Percentiles rank a stretch among this genome's conserved stretches.
These are phyloP conservation scores for Alternaria triticina DNA, from an alignment of 2,329 filamentous ascomycete genomes.

Conservation along the genomic window DNA sequence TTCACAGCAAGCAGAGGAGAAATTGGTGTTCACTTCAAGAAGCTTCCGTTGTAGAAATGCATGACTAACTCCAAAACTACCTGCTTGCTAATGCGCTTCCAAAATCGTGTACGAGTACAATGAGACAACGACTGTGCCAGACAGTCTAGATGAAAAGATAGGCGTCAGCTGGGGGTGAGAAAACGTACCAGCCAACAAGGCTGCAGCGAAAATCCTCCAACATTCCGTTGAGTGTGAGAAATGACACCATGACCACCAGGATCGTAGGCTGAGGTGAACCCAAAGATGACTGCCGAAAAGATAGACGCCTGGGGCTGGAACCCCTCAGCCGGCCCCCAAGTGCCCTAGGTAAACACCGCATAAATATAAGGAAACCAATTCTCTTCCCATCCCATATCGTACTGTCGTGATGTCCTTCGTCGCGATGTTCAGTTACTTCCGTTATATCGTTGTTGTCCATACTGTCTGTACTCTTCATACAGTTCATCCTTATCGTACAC, in stretches of 20 bases:
- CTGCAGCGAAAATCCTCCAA: neutral
- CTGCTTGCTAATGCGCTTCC: neutral
- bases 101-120: neutral
- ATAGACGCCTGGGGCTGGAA: neutral
- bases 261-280: neutral
- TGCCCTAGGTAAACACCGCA: neutral
- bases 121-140: neutral
- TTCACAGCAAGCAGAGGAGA: neutral
- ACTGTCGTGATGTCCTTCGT: neutral
- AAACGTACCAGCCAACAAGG: neutral
- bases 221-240: neutral
- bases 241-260: neutral
- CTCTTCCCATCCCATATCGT: neutral
- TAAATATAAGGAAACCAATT: neutral
- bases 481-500: neutral
- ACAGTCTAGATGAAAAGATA: neutral
- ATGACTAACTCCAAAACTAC: neutral
- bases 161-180: neutral
- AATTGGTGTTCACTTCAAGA: too few relatives aligned
- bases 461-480: constrained; percentile 1
- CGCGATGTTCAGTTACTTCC: neutral
- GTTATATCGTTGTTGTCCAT: neutral
- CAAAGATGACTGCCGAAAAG: neutral
- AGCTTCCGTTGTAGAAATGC: too few relatives aligned
- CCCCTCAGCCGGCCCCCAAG: neutral